Evolutionary conservation across 164 flowering plant species (phyloP).

Genomic region (Aristolochia contorta): DNA sequence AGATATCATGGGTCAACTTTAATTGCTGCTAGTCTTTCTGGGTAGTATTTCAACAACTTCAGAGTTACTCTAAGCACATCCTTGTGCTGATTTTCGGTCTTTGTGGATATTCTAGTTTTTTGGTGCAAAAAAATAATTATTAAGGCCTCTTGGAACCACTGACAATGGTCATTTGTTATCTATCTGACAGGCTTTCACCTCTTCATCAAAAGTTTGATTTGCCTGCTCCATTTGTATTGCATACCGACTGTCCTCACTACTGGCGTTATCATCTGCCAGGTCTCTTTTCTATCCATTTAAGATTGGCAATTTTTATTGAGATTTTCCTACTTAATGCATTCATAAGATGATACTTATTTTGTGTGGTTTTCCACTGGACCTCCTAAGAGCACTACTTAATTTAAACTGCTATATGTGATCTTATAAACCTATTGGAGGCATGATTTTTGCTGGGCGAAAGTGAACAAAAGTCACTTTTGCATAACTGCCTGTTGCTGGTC

Average conservation of each 20-base stretch:
- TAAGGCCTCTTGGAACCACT: too few relatives aligned
- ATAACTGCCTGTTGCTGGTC: neutral
- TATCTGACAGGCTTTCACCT: slow-evolving; percentile 63
- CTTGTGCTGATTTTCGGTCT: too few relatives aligned
- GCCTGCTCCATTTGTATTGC: slow-evolving; percentile 89
- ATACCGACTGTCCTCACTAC: slow-evolving; percentile 96
- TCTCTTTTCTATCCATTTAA: slow-evolving; percentile 10
- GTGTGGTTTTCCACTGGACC: too few relatives aligned
- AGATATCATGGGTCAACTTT: slow-evolving; percentile 98
- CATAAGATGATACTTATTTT: too few relatives aligned
- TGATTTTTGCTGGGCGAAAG: too few relatives aligned
- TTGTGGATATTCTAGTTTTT: too few relatives aligned
- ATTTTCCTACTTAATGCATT: too few relatives aligned
- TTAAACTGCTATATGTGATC: too few relatives aligned
- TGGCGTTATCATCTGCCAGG: slow-evolving; percentile 98
- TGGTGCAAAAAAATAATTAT: too few relatives aligned
- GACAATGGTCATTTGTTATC: neutral
- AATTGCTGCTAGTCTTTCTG: slow-evolving; percentile 91
- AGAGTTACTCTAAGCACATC: neutral
- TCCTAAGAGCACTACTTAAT: too few relatives aligned
- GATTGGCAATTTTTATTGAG: too few relatives aligned
- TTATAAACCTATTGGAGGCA: too few relatives aligned
- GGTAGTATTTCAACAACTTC: slow-evolving; percentile 31
- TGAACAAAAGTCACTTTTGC: neutral
- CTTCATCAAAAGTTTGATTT: slow-evolving; percentile 89